A percentile compares a stretch with the other conserved stretches of the same genome.
These are phyloP conservation scores for Aspergillus felis DNA, from an alignment of 2,329 filamentous ascomycete species.

Conservation along the genomic window DNA sequence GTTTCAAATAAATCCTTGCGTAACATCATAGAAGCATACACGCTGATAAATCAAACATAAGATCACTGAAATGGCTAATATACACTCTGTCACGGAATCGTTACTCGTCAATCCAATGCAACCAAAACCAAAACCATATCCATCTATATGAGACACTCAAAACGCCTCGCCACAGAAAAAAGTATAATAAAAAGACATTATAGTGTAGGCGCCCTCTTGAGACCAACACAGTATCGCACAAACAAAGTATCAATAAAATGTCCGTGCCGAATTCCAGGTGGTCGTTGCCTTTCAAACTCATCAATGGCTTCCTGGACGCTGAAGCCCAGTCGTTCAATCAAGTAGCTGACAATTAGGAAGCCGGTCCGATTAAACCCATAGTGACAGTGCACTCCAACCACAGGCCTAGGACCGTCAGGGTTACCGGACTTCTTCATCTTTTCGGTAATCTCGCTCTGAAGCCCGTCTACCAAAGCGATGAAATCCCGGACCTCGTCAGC, in stretches of 20 bases:
- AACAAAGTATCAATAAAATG: slow-evolving; percentile 84
- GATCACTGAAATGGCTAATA: slow-evolving; percentile 2
- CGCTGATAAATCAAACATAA: background rate
- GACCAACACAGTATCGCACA: slow-evolving; percentile 64
- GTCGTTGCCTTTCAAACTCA: slow-evolving; percentile 66
- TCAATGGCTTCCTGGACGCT: slow-evolving; percentile 72
- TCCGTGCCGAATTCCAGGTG: slow-evolving; percentile 81
- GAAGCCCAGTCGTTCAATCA: slow-evolving; percentile 76
- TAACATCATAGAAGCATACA: background rate
- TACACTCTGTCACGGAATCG: slow-evolving; percentile 19
- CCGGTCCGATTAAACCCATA: slow-evolving; percentile 95
- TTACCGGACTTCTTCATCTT: slow-evolving; percentile 44
- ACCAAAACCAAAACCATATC: slow-evolving; percentile 5
- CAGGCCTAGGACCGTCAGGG: slow-evolving; percentile 30
- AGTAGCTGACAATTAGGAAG: slow-evolving; percentile 83
- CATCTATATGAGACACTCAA: background rate
- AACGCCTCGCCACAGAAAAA: slow-evolving; percentile 13
- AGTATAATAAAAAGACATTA: slow-evolving; percentile 11
- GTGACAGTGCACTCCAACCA: slow-evolving; percentile 87
- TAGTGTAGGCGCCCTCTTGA: slow-evolving; percentile 43
- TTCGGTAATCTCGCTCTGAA: slow-evolving; percentile 54
- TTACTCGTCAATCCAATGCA: slow-evolving; percentile 19
- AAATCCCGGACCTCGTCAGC: slow-evolving; percentile 59
- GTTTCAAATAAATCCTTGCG: background rate
- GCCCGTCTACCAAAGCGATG: slow-evolving; percentile 55